Percentiles rank a stretch among this genome's conserved stretches.
Conservation (phyloP, 1,139 yeast genomes). For the Yamadazyma triangularis region DNA sequence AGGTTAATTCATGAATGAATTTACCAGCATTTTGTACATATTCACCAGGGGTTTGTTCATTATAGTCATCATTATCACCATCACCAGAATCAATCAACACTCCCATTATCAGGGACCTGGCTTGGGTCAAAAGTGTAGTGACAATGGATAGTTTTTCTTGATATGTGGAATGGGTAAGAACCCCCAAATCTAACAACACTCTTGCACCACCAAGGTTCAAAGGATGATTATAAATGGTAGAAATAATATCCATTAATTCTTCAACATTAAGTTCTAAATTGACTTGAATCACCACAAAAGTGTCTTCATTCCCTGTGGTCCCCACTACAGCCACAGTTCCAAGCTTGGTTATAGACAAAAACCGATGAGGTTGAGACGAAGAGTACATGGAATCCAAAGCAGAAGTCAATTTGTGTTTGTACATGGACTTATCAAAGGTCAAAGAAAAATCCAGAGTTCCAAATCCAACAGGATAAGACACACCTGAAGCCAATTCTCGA, state of each 20-base stretch:
- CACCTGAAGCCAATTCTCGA: slow-evolving; percentile 42
- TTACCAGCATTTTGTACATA: slow-evolving; percentile 2
- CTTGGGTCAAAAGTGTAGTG: slow-evolving; percentile 11
- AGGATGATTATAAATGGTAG: slow-evolving; percentile 16
- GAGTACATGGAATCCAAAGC: slow-evolving; percentile 41
- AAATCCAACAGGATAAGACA: slow-evolving; percentile 43
- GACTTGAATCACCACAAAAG: slow-evolving; percentile 33
- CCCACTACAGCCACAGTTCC: slow-evolving; percentile 45
- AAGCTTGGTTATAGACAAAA: slow-evolving; percentile 37
- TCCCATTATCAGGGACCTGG: too few species aligned
- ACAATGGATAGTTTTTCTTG: slow-evolving; percentile 13
- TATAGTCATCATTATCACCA: slow-evolving; percentile 19
- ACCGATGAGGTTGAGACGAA: slow-evolving; percentile 36
- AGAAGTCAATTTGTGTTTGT: slow-evolving; percentile 23
- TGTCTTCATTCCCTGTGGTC: slow-evolving; percentile 42
- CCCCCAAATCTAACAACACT: slow-evolving; percentile 30
- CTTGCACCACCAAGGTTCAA: slow-evolving; percentile 15
- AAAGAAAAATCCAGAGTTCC: slow-evolving; percentile 20
- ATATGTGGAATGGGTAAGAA: slow-evolving; percentile 15
- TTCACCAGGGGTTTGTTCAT: slow-evolving; percentile 3
- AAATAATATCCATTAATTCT: slow-evolving; percentile 15
- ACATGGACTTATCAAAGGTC: slow-evolving; percentile 19
- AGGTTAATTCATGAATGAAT: too few species aligned
- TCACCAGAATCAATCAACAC: slow-evolving; percentile 40
- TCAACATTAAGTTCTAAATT: slow-evolving; percentile 12